Evolutionary conservation across 2,329 filamentous ascomycete species (phyloP), one percentile per base, ranked within the genome.

Genomic region (Cercospora sojina): DNA sequence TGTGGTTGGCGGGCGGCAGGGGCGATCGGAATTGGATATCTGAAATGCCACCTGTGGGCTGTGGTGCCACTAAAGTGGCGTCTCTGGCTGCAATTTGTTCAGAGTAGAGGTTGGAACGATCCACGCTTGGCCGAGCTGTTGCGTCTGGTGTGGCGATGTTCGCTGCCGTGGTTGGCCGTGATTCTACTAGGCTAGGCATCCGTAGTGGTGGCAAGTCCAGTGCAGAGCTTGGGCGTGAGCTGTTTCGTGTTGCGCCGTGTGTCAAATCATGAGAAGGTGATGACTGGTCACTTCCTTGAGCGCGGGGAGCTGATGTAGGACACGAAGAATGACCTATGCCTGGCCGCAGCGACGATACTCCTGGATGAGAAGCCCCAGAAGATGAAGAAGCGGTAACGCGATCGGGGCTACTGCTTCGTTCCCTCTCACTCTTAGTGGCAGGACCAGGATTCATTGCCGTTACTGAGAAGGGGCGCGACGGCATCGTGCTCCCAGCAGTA

Each of bases 201-300:
- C 35, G 60, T 38, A 62, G 47, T 10, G 60, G 60, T 56, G 60
- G 60, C 47, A 62, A 55, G 29, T 62, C 62, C n/a, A 68, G 59
- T 53, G 65, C 65, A 49, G 66, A 63, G 56, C 66, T 65, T 43
- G 62, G 62, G 23, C 62, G 62, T 16, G 55, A 59, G 25, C 51
- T 56, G 25, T 25, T 56, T 32, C 23, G 51, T 56, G 51, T 56
- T 56, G 51, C 51, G 23, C 16, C 51, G 16, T 32, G 51, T 31
- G 51, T 56, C 51, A n/a, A n/a, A 20, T 56, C 51, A 31, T 56
- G 13, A 31, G 51, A 18, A 25, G 29, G 29, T 18, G 25, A 4
- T n/a, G 25, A 56, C 51, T 10, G 51, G n/a, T 25, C 29, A 29
- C 9, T 32, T 25, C 51, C 51, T 29, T 29, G 51, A 25, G n/a